Evolutionary conservation across 371 early-diverging fungal genomes (phyloP).

Genomic region (Saksenaea oblongispora): DNA sequence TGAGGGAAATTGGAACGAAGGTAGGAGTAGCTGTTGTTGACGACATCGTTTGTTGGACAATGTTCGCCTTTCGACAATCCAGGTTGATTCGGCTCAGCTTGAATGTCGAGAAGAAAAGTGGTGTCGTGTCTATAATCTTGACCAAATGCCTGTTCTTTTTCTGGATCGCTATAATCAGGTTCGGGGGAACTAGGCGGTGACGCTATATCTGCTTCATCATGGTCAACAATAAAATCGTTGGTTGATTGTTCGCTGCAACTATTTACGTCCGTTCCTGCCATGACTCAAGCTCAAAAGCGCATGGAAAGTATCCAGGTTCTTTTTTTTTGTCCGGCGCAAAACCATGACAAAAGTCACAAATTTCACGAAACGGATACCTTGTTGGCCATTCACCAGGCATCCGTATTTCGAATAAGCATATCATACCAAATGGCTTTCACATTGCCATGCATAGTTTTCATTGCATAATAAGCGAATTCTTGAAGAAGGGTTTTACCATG

Average conservation of each 20-base stretch:
- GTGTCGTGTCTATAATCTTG: conserved; percentile 31
- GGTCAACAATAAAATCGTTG: conserved; percentile 18
- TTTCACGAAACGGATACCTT: too few relatives aligned
- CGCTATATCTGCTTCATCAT: conserved; percentile 9
- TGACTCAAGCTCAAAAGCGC: background rate
- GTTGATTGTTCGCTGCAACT: conserved; percentile 7
- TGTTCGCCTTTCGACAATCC: conserved; percentile 30
- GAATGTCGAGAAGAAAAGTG: conserved; percentile 22
- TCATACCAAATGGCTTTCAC: too few relatives aligned
- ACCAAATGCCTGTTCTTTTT: background rate
- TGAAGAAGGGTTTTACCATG: too few relatives aligned
- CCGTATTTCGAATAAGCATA: too few relatives aligned
- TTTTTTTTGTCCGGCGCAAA: too few relatives aligned
- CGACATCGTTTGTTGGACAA: conserved; percentile 23
- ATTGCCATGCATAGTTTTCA: too few relatives aligned
- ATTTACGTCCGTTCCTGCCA: conserved; percentile 1
- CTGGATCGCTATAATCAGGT: conserved; percentile 5
- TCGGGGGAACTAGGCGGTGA: conserved; percentile 14
- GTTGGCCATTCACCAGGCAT: too few relatives aligned
- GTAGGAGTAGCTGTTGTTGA: conserved; percentile 23
- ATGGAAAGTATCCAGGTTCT: background rate
- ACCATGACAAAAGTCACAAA: too few relatives aligned
- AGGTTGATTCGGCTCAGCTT: conserved; percentile 21
- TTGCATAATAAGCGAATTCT: too few relatives aligned
- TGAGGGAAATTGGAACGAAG: conserved; percentile 26